Evolutionary conservation across 768 basidiomycete genomes (phyloP).

Genomic region (Podaxis sp.): DNA sequence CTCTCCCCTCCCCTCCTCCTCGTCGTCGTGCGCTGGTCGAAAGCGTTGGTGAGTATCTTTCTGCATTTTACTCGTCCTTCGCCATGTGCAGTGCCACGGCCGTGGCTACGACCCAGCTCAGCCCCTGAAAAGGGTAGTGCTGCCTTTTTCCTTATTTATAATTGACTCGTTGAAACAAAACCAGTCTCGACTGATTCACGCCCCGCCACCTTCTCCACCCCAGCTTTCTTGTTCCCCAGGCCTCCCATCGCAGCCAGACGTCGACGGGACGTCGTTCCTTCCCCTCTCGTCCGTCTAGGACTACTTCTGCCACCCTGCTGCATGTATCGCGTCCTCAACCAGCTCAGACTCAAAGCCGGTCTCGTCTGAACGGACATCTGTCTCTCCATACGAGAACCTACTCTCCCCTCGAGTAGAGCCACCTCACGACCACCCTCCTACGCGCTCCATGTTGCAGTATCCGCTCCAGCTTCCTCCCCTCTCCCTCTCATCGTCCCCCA

Average conservation of each 20-base stretch:
- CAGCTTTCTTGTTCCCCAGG: conserved; percentile 25
- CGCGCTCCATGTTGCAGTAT: conserved; percentile 61
- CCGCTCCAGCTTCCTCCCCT: conserved; percentile 43
- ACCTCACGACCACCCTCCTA: conserved; percentile 23
- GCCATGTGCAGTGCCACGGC: neutral
- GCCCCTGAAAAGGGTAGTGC: neutral
- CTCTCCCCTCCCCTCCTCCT: conserved; percentile 23
- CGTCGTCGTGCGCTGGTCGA: conserved; percentile 19
- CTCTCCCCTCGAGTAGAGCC: conserved; percentile 20
- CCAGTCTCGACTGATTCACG: conserved; percentile 14
- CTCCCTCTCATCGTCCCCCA: conserved; percentile 36
- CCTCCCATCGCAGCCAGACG: conserved; percentile 21
- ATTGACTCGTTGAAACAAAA: conserved; percentile 11
- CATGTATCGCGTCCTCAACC: conserved; percentile 32
- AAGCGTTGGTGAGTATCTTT: conserved; percentile 9
- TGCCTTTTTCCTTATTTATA: conserved; percentile 13
- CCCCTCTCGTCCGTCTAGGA: conserved; percentile 18
- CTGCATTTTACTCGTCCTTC: neutral
- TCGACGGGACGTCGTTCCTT: conserved; percentile 27
- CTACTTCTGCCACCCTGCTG: conserved; percentile 22
- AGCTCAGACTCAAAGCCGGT: conserved; percentile 56
- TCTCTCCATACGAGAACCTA: conserved; percentile 24
- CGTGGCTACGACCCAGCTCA: conserved; percentile 4
- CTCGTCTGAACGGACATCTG: conserved; percentile 46
- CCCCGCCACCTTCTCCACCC: conserved; percentile 8